Base-by-base conservation (phyloP, 2,329 filamentous ascomycete species). In the Diaporthe humulicola region DNA sequence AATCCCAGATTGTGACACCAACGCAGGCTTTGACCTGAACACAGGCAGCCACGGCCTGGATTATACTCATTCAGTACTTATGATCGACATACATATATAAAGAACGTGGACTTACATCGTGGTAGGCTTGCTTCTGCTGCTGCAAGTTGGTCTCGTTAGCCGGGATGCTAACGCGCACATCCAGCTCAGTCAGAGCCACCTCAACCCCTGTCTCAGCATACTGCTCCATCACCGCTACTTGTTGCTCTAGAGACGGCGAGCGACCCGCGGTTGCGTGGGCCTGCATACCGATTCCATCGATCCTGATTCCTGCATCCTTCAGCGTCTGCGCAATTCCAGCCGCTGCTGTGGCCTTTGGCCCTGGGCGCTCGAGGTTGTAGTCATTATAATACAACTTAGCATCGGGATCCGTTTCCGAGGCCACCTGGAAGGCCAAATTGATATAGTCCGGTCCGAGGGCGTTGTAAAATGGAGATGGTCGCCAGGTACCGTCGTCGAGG, bases 281-380 rank as follows among this genome's bases (percentile, higher is more conserved):
- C 80, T 93, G 90, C 78, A 92, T 84, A 9, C 91, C 91, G 2
- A 93, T 86, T 70, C 91, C 90, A 75, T 93, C 89, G 75, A 93
- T 90, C 58, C 86, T 86, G 36, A 87, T 84, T 9, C 88, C 87
- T 2, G 86, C 84, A 4, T 83, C 79, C 76, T 86, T 82, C 30
- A 89, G 77, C 64, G 84, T 82, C 74, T 83, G 79, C 54, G 90
- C 84, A 38, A 90, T 85, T 30, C 84, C 79, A 28, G 84, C 77
- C 0, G 85, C 85, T 1, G 82, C 84, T 22, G 84, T 83, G 14
- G 85, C 85, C 82, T 90, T 90, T 67, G 83, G 79, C 38, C 84
- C 83, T 45, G 84, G 82, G 28, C 80, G 82, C 81, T 93, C 91
- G 76, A 92, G 89, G 80, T 85, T 88, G 82, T 90, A 91, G 80